phyloP scores from a whole-genome alignment of 768 basidiomycete genomes.

The Russula abietina region DNA sequence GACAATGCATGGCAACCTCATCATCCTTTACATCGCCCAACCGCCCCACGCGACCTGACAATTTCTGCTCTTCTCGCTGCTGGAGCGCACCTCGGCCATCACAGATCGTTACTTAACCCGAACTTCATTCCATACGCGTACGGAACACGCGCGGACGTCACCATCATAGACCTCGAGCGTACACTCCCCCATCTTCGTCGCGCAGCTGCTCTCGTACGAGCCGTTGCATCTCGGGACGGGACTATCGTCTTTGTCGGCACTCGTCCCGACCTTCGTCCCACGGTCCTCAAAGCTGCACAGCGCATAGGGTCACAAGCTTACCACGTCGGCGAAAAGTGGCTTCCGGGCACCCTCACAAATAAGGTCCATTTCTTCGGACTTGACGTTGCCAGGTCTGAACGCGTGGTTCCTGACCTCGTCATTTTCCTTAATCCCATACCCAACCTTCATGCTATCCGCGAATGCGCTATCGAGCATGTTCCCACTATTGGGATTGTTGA shows the following conservation, averaged over 20 bases:
- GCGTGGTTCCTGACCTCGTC: slow-evolving; percentile 77
- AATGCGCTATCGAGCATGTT: slow-evolving; percentile 83
- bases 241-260: slow-evolving; percentile 89
- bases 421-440: slow-evolving; percentile 86
- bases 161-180: slow-evolving; percentile 91
- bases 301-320: slow-evolving; percentile 77
- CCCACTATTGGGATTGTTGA: slow-evolving; percentile 95
- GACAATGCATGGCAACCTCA: slow-evolving; percentile 69
- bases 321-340: slow-evolving; percentile 83
- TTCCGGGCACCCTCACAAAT: slow-evolving; percentile 94
- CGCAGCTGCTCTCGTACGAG: slow-evolving; percentile 81
- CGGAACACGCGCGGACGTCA: slow-evolving; percentile 82
- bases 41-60: slow-evolving; percentile 56
- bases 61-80: slow-evolving; percentile 87
- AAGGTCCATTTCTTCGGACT: slow-evolving; percentile 64
- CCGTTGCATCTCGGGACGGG: slow-evolving; percentile 74
- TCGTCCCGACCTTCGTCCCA: slow-evolving; percentile 65
- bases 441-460: slow-evolving; percentile 81
- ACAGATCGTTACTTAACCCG: slow-evolving; percentile 75
- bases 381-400: slow-evolving; percentile 45
- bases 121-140: slow-evolving; percentile 91
- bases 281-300: slow-evolving; percentile 72
- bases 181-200: slow-evolving; percentile 88
- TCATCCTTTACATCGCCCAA: slow-evolving; percentile 59
- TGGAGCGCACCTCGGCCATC: slow-evolving; percentile 92